phyloP scores from a whole-genome alignment of 2,329 filamentous ascomycete species.

The Sphaerulina populicola region DNA sequence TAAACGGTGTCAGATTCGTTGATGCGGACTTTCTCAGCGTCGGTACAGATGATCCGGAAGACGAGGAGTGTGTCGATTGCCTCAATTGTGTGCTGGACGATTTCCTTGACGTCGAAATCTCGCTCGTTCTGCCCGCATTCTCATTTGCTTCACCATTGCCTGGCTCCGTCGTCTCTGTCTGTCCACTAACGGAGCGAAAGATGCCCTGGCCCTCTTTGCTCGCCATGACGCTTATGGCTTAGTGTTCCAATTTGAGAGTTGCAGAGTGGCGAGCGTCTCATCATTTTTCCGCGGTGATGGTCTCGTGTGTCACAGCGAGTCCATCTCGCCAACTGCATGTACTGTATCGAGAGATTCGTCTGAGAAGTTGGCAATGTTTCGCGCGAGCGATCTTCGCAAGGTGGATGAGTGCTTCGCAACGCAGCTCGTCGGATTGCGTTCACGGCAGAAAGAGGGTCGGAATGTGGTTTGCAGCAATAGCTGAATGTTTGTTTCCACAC shows the following conservation, averaged over 20 bases:
- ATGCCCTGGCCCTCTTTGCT: slow-evolving; percentile 26
- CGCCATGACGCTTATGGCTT: slow-evolving; percentile 24
- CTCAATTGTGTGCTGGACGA: slow-evolving; percentile 9
- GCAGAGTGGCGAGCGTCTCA: not conserved
- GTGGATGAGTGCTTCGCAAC: not conserved
- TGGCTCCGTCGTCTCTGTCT: slow-evolving; percentile 34
- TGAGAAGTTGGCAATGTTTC: not conserved
- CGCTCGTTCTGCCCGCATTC: slow-evolving; percentile 7
- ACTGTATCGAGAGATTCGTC: no score
- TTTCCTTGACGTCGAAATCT: slow-evolving; percentile 13
- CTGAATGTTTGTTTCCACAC: not conserved
- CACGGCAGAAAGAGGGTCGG: not conserved
- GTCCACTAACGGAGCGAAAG: slow-evolving; percentile 35
- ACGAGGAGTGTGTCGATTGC: slow-evolving; percentile 7
- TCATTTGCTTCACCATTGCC: slow-evolving; percentile 14
- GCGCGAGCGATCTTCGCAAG: not conserved
- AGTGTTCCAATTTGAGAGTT: slow-evolving; percentile 1
- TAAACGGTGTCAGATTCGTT: slow-evolving; percentile 23
- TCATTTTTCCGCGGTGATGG: slow-evolving; percentile 4
- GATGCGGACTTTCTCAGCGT: slow-evolving; percentile 26
- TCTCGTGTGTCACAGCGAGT: slow-evolving; percentile 5
- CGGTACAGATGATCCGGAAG: slow-evolving; percentile 14
- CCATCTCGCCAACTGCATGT: not conserved
- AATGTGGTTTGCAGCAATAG: not conserved
- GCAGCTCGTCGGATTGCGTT: not conserved